phyloP scores from a whole-genome alignment of 78 protist species.

The Dictyostelium purpureum region DNA sequence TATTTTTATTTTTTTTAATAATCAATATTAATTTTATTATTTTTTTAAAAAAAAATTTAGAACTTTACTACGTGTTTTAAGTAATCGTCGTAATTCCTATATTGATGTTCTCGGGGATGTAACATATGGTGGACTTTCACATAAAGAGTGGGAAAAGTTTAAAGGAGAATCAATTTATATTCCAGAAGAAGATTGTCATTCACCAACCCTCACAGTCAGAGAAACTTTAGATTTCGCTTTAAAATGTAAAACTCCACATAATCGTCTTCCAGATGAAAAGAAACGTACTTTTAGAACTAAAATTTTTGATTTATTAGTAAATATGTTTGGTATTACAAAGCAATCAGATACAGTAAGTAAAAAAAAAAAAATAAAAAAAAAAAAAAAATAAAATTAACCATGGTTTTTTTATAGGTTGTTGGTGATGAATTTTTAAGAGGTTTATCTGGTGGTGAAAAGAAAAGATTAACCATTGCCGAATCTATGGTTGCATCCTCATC shows the following conservation, averaged over 20 bases:
- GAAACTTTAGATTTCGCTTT: slow-evolving; percentile 53
- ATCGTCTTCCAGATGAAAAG: slow-evolving; percentile 14
- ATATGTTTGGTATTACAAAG: slow-evolving; percentile 38
- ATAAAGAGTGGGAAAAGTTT: slow-evolving; percentile 7
- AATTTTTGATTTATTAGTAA: not conserved
- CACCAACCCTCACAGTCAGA: slow-evolving; percentile 23
- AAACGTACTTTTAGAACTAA: slow-evolving; percentile 15
- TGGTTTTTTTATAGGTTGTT: slow-evolving; percentile 8
- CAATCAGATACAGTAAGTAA: slow-evolving; percentile 47
- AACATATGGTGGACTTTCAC: slow-evolving; percentile 13
- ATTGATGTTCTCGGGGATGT: slow-evolving; percentile 28
- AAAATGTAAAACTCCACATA: slow-evolving; percentile 42
- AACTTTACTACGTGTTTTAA: slow-evolving; percentile 12
- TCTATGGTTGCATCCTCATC: slow-evolving; percentile 37
- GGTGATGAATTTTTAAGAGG: slow-evolving; percentile 59
- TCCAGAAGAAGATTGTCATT: slow-evolving; percentile 47
- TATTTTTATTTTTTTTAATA: too few relatives aligned
- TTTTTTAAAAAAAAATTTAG: too few relatives aligned
- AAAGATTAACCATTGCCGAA: slow-evolving; percentile 46
- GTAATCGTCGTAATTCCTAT: slow-evolving; percentile 20
- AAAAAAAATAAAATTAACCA: not conserved
- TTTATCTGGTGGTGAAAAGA: slow-evolving; percentile 61
- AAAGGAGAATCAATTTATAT: slow-evolving; percentile 41
- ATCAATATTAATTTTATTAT: too few relatives aligned
- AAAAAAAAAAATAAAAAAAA: not conserved